A percentile compares a stretch with the other conserved stretches of the same genome.
These are phyloP conservation scores for Colletotrichum gigasporum DNA, from an alignment of 2,329 filamentous ascomycete species.

Conservation along the genomic window DNA sequence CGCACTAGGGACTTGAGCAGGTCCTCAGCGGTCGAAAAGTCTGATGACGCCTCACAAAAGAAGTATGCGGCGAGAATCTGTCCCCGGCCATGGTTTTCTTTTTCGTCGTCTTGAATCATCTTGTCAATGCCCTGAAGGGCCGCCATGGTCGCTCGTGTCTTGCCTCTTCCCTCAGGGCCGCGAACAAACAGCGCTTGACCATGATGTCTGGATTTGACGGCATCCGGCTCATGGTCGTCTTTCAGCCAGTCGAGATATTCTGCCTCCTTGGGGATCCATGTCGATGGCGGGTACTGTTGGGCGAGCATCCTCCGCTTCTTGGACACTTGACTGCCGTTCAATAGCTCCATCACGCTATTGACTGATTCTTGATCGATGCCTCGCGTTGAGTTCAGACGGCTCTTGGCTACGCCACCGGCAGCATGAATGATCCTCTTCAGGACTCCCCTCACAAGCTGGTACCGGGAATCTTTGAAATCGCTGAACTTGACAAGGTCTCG, in stretches of 20 bases:
- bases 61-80: constrained; percentile 49
- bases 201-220: neutral
- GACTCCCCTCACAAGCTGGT: constrained; percentile 46
- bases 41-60: constrained; percentile 48
- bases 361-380: constrained; percentile 45
- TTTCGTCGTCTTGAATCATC: constrained; percentile 32
- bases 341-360: constrained; percentile 41
- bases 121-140: constrained; percentile 47
- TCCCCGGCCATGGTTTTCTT: constrained; percentile 36
- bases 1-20: constrained; percentile 50
- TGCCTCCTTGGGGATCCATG: constrained; percentile 48
- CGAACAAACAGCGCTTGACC: constrained; percentile 50
- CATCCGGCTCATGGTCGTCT: constrained; percentile 24
- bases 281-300: constrained; percentile 43
- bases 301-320: constrained; percentile 44
- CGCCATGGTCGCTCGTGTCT: constrained; percentile 50
- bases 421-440: constrained; percentile 48
- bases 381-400: constrained; percentile 46
- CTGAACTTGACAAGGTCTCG: constrained; percentile 53
- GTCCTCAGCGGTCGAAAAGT: constrained; percentile 51
- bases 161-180: constrained; percentile 52
- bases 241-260: constrained; percentile 48
- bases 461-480: constrained; percentile 48
- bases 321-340: constrained; percentile 45
- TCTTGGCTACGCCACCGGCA: constrained; percentile 46